These are phyloP conservation scores for Tausonia pullulans DNA, from an alignment of 1,284 basidiomycete genomes.

Conservation along the genomic window DNA sequence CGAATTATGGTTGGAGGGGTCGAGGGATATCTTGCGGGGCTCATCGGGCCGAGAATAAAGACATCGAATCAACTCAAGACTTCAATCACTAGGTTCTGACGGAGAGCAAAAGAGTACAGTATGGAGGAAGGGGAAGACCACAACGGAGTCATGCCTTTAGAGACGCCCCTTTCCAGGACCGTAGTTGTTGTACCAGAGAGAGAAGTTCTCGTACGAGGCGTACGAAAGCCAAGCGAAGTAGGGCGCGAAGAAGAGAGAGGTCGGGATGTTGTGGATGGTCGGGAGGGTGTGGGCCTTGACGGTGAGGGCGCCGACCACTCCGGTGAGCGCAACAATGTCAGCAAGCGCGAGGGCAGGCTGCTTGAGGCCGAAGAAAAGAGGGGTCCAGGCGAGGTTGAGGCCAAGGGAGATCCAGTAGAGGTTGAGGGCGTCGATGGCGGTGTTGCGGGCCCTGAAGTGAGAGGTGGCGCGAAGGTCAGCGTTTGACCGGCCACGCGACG, in stretches of 20 bases:
- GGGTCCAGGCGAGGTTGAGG: conserved; percentile 15
- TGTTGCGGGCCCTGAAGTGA: conserved; percentile 5
- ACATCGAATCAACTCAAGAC: too few relatives aligned
- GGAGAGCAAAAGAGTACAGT: too few relatives aligned
- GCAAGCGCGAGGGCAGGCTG: conserved; percentile 12
- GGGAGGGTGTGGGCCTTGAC: conserved; percentile 15
- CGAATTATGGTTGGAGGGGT: too few relatives aligned
- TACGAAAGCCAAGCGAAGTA: background rate
- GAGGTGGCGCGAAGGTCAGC: background rate
- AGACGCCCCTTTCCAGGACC: background rate
- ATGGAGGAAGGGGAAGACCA: too few relatives aligned
- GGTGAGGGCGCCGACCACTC: conserved; percentile 14
- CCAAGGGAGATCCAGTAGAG: conserved; percentile 16
- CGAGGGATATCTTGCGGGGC: too few relatives aligned
- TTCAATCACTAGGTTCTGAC: too few relatives aligned
- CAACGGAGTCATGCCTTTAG: background rate
- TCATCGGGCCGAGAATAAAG: too few relatives aligned
- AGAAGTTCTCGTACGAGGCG: background rate
- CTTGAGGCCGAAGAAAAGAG: conserved; percentile 16
- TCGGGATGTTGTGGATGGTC: conserved; percentile 1
- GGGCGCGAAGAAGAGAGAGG: conserved; percentile 7
- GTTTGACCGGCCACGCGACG: background rate
- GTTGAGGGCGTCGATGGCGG: conserved; percentile 16
- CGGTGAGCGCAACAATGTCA: conserved; percentile 11
- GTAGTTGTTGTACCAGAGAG: background rate